Base-by-base conservation (phyloP, 352 stramenopile genomes). In the Thraustochytrium striatum region DNA sequence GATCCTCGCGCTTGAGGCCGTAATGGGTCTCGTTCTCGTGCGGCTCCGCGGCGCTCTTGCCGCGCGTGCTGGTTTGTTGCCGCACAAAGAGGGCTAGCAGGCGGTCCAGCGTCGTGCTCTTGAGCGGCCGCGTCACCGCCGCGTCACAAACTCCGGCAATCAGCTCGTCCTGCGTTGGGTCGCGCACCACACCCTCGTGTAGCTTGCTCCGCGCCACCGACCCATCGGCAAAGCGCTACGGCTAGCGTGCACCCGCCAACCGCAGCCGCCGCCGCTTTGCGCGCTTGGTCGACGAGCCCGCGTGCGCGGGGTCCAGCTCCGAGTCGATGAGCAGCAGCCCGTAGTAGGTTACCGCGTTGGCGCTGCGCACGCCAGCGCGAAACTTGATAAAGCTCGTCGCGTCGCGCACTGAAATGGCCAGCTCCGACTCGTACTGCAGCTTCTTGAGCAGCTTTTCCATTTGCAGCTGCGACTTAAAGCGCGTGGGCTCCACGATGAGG, bases 391-490 rank as follows among this genome's bases (percentile, higher is more conserved):
- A 43, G 0, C n/a, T n/a, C 1, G 35, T 5, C 11, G 72, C 72
- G 30, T 81, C 58, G 1, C 38, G 35, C 38, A 43, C 25, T 11
- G 38, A 32, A 11, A 72, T 72, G 25, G 57, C 62, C 2, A 81
- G 61, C n/a, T 81, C 72, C 28, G 57, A 81, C 11, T 72, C 62
- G 50, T 75, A 61, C 19, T 72, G 58, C 28, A 41, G 32, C 73
- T 69, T 57, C 47, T 55, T 62, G 1, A 82, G 39, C 3, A 82
- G 41, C 61, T 78, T 82, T 47, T 82, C 73, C 30, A 59, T 38
- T 41, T 72, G 69, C 36, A 78, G 16, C 44, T 78, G 59, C 47
- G 69, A 57, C 61, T 39, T 57, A 41, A 82, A 78, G 21, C 50
- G 36, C 16, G n/a, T 0, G n/a, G 61, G 73, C 35, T 82, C 73